Percentiles rank a stretch among this genome's conserved stretches.
Conservation (phyloP, 2,329 filamentous ascomycete species). For the Scopulariopsis brevicaulis region DNA sequence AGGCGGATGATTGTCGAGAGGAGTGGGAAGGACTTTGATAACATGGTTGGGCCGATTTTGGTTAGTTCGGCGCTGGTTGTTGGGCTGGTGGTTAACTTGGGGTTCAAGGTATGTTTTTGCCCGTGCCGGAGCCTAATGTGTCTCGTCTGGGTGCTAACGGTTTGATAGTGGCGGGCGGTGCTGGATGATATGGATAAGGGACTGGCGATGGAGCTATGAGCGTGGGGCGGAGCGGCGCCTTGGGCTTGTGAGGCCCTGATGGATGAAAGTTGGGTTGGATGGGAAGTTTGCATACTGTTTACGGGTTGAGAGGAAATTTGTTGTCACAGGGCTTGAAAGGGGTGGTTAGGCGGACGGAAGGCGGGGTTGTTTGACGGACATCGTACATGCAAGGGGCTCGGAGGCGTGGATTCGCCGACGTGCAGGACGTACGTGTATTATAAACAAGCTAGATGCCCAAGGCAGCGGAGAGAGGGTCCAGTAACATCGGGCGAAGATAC, state of each 20-base stretch:
- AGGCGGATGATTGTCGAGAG: conserved; percentile 70
- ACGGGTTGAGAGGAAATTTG: neutral
- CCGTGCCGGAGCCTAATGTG: neutral
- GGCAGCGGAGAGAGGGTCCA: neutral
- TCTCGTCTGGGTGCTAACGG: neutral
- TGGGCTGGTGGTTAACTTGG: conserved; percentile 78
- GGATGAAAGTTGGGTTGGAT: neutral
- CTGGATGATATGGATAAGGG: neutral
- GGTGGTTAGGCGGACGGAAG: neutral
- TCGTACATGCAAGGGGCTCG: neutral
- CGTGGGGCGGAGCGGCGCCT: neutral
- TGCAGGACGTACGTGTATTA: neutral
- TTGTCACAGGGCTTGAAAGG: neutral
- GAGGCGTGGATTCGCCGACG: neutral
- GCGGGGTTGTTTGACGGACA: neutral
- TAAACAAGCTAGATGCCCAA: neutral
- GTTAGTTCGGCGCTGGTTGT: conserved; percentile 69
- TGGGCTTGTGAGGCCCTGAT: neutral
- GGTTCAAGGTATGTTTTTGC: conserved; percentile 56
- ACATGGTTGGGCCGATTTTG: conserved; percentile 70
- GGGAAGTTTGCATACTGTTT: neutral
- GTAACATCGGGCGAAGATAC: neutral
- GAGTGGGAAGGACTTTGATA: conserved; percentile 90
- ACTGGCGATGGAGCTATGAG: neutral
- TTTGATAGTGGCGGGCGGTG: neutral